phyloP scores from a whole-genome alignment of 164 flowering plant species.

The Piper betle region DNA sequence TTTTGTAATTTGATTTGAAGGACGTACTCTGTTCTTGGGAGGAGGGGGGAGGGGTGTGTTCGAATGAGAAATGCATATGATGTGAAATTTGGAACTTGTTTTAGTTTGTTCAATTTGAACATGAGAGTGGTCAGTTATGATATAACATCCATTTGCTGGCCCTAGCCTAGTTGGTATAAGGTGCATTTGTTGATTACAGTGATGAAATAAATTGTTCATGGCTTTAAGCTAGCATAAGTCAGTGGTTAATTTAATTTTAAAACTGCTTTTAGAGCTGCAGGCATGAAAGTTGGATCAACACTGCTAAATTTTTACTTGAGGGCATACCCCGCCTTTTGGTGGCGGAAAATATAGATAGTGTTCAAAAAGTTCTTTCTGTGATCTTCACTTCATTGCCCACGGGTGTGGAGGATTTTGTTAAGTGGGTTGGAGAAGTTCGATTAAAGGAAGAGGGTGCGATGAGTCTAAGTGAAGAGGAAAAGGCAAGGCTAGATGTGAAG shows the following conservation, averaged over 20 bases:
- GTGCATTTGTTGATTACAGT: no score
- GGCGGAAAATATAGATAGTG: slow-evolving; percentile 41
- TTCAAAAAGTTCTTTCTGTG: slow-evolving; percentile 40
- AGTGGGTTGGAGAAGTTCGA: slow-evolving; percentile 93
- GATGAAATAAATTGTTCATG: background rate
- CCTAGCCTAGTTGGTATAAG: no score
- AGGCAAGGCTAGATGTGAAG: slow-evolving; percentile 62
- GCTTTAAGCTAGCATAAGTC: no score
- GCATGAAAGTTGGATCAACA: slow-evolving; percentile 68
- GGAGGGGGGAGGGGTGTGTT: no score
- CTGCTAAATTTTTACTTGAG: slow-evolving; percentile 58
- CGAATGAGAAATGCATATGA: no score
- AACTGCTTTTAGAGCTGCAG: slow-evolving; percentile 58
- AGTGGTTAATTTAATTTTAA: background rate
- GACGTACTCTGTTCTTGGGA: background rate
- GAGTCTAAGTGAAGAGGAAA: slow-evolving; percentile 69
- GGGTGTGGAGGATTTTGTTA: slow-evolving; percentile 62
- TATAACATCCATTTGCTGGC: no score
- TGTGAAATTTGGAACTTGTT: no score
- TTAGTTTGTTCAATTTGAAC: no score
- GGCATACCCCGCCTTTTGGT: slow-evolving; percentile 60
- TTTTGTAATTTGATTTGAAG: background rate
- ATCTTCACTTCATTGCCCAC: slow-evolving; percentile 54
- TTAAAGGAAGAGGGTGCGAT: slow-evolving; percentile 49
- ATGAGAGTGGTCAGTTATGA: no score